phyloP scores from a whole-genome alignment of 371 early-diverging fungal genomes.

The Mortierella sp. region DNA sequence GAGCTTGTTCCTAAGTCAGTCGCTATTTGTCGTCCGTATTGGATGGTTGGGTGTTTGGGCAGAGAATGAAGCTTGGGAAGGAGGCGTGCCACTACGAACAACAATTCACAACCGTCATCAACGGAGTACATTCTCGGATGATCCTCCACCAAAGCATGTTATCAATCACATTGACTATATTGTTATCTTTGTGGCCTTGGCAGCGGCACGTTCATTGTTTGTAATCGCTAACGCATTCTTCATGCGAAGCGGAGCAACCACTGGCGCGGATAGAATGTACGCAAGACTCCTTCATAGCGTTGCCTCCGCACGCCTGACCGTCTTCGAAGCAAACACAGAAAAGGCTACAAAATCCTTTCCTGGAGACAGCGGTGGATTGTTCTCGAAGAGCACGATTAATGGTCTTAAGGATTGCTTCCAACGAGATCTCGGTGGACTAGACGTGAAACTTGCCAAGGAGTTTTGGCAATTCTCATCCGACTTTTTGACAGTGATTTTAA shows the following conservation, averaged over 20 bases:
- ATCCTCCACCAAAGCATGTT: slow-evolving; percentile 3
- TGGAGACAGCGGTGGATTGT: slow-evolving; percentile 43
- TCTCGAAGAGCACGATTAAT: slow-evolving; percentile 41
- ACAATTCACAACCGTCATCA: slow-evolving; percentile 15
- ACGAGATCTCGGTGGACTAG: slow-evolving; percentile 43
- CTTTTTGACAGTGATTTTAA: slow-evolving; percentile 25
- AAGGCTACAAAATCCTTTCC: slow-evolving; percentile 27
- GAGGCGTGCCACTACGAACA: slow-evolving; percentile 16
- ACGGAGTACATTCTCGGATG: neutral
- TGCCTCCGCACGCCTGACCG: slow-evolving; percentile 33
- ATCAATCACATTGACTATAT: slow-evolving; percentile 27
- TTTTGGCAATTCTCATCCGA: slow-evolving; percentile 54
- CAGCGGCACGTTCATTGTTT: slow-evolving; percentile 33
- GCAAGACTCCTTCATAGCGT: slow-evolving; percentile 33
- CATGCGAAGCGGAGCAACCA: slow-evolving; percentile 31
- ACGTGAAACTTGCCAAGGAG: slow-evolving; percentile 54
- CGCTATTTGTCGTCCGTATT: slow-evolving; percentile 45
- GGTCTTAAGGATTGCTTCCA: slow-evolving; percentile 50
- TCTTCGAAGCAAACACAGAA: slow-evolving; percentile 40
- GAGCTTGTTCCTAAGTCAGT: slow-evolving; percentile 41
- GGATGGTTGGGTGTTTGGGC: slow-evolving; percentile 56
- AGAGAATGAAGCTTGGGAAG: slow-evolving; percentile 39
- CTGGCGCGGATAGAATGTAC: slow-evolving; percentile 42
- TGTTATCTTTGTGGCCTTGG: slow-evolving; percentile 33
- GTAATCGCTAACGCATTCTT: slow-evolving; percentile 48